Percentiles rank a stretch among this genome's conserved stretches.
These are phyloP conservation scores for Myxozyma monticola DNA, from an alignment of 805 yeast genomes.

Conservation along the genomic window DNA sequence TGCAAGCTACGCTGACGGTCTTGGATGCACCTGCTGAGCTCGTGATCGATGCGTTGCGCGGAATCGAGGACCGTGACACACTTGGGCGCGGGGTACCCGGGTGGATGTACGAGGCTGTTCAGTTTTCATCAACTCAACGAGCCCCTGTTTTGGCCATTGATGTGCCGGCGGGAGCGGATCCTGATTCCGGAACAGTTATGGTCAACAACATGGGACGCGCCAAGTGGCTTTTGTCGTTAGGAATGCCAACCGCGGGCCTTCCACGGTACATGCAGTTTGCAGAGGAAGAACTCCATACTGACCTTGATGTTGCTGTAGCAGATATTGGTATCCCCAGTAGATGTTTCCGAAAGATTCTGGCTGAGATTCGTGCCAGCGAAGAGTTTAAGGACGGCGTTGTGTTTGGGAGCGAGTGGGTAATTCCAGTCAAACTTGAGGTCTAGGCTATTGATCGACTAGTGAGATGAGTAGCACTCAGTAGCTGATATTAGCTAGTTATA, in stretches of 20 bases:
- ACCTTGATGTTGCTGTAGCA: slow-evolving; percentile 22
- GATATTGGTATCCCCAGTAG: slow-evolving; percentile 32
- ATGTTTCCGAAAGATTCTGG: slow-evolving; percentile 18
- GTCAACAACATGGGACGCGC: slow-evolving; percentile 32
- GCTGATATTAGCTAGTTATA: too few species aligned
- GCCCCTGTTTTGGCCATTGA: slow-evolving; percentile 65
- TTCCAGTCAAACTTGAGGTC: slow-evolving; percentile 15
- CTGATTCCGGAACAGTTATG: slow-evolving; percentile 68
- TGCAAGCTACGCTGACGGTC: slow-evolving; percentile 41
- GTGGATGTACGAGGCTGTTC: slow-evolving; percentile 46
- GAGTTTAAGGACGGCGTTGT: slow-evolving; percentile 22
- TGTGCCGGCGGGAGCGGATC: slow-evolving; percentile 79
- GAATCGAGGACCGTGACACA: slow-evolving; percentile 59
- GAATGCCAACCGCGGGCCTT: slow-evolving; percentile 33
- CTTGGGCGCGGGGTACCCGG: slow-evolving; percentile 25
- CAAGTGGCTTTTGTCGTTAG: slow-evolving; percentile 38
- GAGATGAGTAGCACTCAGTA: too few species aligned
- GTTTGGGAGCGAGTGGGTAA: slow-evolving; percentile 31
- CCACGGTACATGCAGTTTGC: slow-evolving; percentile 20
- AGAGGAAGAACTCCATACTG: slow-evolving; percentile 14
- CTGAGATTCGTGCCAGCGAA: slow-evolving; percentile 10
- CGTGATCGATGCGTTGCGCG: slow-evolving; percentile 81
- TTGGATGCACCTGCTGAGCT: slow-evolving; percentile 76
- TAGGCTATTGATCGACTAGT: too few species aligned
- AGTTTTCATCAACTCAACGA: slow-evolving; percentile 63